These are phyloP conservation scores for Moesziomyces sp. DNA, from an alignment of 1,284 basidiomycete species.

Conservation along the genomic window DNA sequence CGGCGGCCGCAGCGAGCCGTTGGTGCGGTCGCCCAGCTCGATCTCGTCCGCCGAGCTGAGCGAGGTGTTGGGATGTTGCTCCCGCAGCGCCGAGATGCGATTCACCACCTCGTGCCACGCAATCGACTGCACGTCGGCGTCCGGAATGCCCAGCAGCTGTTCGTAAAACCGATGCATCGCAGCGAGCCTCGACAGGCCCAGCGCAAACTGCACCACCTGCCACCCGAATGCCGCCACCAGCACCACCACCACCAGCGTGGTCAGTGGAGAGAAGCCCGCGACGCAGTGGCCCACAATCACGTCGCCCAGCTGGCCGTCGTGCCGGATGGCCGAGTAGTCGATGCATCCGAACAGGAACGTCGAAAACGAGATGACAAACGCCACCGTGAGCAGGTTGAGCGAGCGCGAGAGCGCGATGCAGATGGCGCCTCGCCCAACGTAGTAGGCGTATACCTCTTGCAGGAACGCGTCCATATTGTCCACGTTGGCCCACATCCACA, in stretches of 20 bases:
- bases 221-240: conserved; percentile 80
- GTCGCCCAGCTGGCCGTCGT: conserved; percentile 59
- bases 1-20: conserved; percentile 42
- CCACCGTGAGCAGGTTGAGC: conserved; percentile 91
- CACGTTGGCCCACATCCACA: conserved; percentile 99
- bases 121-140: conserved; percentile 92
- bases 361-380: conserved; percentile 96
- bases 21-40: conserved; percentile 50
- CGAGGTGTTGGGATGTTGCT: conserved; percentile 55
- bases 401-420: conserved; percentile 88
- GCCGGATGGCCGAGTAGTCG: conserved; percentile 80
- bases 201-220: conserved; percentile 71
- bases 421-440: conserved; percentile 93
- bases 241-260: conserved; percentile 72
- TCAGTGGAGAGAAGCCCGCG: conserved; percentile 82
- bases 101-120: conserved; percentile 95
- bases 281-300: conserved; percentile 68
- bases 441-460: conserved; percentile 94
- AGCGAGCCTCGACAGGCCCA: conserved; percentile 77
- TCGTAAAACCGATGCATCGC: conserved; percentile 91
- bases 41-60: conserved; percentile 68
- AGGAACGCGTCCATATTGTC: conserved; percentile 94
- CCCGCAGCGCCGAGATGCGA: conserved; percentile 73
- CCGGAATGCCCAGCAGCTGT: conserved; percentile 73
- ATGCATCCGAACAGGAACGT: conserved; percentile 95